Evolutionary conservation across 495 filamentous ascomycete genomes (phyloP).

Genomic region (Aspergillus biplanus): DNA sequence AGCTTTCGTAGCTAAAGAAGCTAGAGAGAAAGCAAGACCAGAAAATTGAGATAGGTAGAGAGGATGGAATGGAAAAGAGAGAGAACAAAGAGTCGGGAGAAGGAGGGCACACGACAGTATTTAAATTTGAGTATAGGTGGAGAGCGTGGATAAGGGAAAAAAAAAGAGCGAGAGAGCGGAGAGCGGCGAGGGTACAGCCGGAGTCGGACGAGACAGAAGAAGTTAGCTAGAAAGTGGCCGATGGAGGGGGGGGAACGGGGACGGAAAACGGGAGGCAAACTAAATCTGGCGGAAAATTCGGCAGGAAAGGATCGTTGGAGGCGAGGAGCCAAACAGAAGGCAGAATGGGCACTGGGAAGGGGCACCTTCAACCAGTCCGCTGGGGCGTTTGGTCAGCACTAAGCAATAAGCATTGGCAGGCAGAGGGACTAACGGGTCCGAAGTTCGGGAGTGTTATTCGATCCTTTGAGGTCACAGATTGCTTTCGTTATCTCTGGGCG

Average conservation of each 20-base stretch:
- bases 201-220: conserved; percentile 39
- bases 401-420: conserved; percentile 7
- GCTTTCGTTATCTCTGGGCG: conserved; percentile 40
- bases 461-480: conserved; percentile 48
- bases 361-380: not conserved
- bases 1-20: conserved; percentile 5
- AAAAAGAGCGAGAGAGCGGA: conserved; percentile 21
- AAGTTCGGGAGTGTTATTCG: conserved; percentile 48
- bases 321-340: conserved; percentile 8
- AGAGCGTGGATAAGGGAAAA: conserved; percentile 8
- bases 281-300: conserved; percentile 21
- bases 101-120: conserved; percentile 24
- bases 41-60: conserved; percentile 6
- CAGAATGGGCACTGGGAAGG: not conserved
- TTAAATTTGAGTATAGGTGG: conserved; percentile 25
- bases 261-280: conserved; percentile 15
- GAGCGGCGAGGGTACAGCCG: conserved; percentile 30
- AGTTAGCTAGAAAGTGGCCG: conserved; percentile 8
- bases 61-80: conserved; percentile 11
- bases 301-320: conserved; percentile 8
- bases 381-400: conserved; percentile 1
- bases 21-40: conserved; percentile 2
- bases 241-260: not conserved
- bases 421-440: conserved; percentile 31
- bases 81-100: conserved; percentile 8